Evolutionary conservation across 2,329 filamentous ascomycete genomes (phyloP).

Genomic region (Colletotrichum simmondsii): DNA sequence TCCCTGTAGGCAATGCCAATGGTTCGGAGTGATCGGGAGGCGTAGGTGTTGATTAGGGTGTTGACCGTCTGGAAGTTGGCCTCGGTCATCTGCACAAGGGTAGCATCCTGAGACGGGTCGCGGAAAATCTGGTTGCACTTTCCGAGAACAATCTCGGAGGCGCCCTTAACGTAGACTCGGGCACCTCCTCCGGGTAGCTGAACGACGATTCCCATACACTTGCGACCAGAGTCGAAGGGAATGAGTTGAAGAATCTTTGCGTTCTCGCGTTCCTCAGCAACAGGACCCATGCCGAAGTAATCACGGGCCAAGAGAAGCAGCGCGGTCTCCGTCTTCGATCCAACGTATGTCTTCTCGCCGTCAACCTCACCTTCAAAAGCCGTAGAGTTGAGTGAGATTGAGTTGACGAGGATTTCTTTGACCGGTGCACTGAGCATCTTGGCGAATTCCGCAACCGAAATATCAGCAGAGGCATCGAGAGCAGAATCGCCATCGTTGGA

Average conservation of each 20-base stretch:
- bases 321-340: constrained; percentile 82
- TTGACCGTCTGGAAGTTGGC: constrained; percentile 69
- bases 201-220: constrained; percentile 74
- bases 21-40: constrained; percentile 82
- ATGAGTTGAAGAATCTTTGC: constrained; percentile 72
- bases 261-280: constrained; percentile 72
- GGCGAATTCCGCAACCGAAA: constrained; percentile 58
- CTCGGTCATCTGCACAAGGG: constrained; percentile 56
- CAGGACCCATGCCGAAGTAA: constrained; percentile 73
- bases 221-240: constrained; percentile 80
- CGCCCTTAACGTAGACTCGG: constrained; percentile 71
- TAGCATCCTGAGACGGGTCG: constrained; percentile 58
- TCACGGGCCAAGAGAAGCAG: constrained; percentile 76
- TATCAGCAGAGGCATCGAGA: constrained; percentile 47
- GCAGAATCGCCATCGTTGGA: constrained; percentile 39
- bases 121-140: constrained; percentile 64
- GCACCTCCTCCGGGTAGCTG: constrained; percentile 61
- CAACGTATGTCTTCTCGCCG: constrained; percentile 74
- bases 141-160: constrained; percentile 71
- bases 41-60: constrained; percentile 80
- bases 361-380: constrained; percentile 82
- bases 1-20: constrained; percentile 88
- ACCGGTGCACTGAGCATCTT: constrained; percentile 56
- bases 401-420: constrained; percentile 67
- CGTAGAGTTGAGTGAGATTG: constrained; percentile 75